phyloP scores from a whole-genome alignment of 2,329 filamentous ascomycete genomes.

The Proliferodiscus dingleyae region DNA sequence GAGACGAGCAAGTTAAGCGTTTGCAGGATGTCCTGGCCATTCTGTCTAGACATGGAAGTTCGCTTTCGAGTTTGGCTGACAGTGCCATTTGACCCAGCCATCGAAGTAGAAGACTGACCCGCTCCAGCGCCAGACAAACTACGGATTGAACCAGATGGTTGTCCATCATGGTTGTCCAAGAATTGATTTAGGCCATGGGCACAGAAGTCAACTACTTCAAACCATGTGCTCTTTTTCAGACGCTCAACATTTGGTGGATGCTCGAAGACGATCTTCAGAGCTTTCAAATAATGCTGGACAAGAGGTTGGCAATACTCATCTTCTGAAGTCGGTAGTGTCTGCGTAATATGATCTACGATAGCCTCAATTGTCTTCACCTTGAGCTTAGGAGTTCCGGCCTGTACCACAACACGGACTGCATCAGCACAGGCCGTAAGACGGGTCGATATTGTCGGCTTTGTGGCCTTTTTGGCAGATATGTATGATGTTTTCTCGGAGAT shows the following conservation, averaged over 20 bases:
- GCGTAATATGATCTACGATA: conserved; percentile 75
- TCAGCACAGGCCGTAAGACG: conserved; percentile 66
- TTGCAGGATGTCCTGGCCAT: conserved; percentile 53
- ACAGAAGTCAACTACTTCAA: conserved; percentile 47
- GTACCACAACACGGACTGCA: conserved; percentile 66
- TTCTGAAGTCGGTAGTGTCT: conserved; percentile 60
- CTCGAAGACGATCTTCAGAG: conserved; percentile 64
- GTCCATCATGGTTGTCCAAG: conserved; percentile 27
- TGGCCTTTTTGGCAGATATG: conserved; percentile 51
- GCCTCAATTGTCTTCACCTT: conserved; percentile 73
- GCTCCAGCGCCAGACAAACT: conserved; percentile 17
- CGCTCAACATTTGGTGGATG: conserved; percentile 77
- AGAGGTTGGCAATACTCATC: conserved; percentile 65
- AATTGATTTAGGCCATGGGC: conserved; percentile 54
- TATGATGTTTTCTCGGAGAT: conserved; percentile 58
- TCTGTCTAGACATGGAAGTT: conserved; percentile 29
- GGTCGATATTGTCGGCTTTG: conserved; percentile 44
- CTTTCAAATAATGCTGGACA: conserved; percentile 72
- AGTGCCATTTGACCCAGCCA: conserved; percentile 19
- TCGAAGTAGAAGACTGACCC: conserved; percentile 17
- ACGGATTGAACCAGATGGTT: conserved; percentile 11
- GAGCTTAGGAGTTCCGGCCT: conserved; percentile 62
- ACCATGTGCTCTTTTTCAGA: conserved; percentile 50
- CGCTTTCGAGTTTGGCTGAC: conserved; percentile 30
- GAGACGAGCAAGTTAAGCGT: conserved; percentile 61